Evolutionary conservation across 2,329 filamentous ascomycete species (phyloP).

Genomic region (Metarhizium guizhouense): DNA sequence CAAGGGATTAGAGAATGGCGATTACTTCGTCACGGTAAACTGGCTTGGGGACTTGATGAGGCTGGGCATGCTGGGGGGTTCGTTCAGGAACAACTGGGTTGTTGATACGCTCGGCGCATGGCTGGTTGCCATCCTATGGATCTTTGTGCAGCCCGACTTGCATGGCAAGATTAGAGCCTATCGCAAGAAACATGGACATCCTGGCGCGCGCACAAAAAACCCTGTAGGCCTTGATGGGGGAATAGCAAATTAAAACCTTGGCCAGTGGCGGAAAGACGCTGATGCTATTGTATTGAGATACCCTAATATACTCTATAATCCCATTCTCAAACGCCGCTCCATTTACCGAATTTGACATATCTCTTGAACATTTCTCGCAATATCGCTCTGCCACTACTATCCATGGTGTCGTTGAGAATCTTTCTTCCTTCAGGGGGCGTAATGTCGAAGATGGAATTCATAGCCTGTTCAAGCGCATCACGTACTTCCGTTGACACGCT

Average conservation of each 20-base stretch:
- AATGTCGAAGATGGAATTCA: conserved; percentile 51
- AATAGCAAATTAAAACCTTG: not conserved
- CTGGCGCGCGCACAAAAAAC: conserved; percentile 30
- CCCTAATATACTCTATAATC: not conserved
- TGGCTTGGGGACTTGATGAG: conserved; percentile 66
- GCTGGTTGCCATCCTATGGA: conserved; percentile 45
- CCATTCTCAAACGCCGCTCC: conserved; percentile 43
- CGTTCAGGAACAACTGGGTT: conserved; percentile 49
- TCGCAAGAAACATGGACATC: conserved; percentile 49
- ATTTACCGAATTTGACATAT: conserved; percentile 56
- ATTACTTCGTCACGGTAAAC: conserved; percentile 71
- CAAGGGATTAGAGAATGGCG: conserved; percentile 65
- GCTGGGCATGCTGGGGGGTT: conserved; percentile 46
- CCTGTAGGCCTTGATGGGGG: no score
- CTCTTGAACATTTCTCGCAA: conserved; percentile 49
- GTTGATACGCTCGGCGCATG: conserved; percentile 49
- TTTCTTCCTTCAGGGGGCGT: conserved; percentile 45
- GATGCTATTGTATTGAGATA: conserved; percentile 6
- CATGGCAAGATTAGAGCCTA: conserved; percentile 49
- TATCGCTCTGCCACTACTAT: conserved; percentile 49
- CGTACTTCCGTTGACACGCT: conserved; percentile 40
- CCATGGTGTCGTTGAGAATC: conserved; percentile 51
- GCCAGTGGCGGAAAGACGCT: not conserved
- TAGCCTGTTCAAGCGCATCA: conserved; percentile 46
- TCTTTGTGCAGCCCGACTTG: conserved; percentile 48